Conservation (phyloP, 805 yeast species). For the Yamadazyma sp. region DNA sequence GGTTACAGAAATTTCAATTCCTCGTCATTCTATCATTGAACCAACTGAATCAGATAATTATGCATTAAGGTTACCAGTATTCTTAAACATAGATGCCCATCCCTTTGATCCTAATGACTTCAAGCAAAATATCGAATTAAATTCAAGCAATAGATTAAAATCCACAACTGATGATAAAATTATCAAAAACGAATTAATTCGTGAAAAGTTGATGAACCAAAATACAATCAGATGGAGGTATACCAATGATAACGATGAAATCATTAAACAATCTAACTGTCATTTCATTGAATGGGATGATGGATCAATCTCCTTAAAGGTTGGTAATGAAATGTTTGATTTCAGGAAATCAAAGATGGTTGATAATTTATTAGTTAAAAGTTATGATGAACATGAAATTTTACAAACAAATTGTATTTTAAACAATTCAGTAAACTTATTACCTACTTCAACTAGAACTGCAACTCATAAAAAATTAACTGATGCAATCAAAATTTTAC, state of each 20-base stretch:
- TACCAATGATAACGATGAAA: conserved; percentile 66
- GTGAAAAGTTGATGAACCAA: conserved; percentile 66
- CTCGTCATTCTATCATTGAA: conserved; percentile 46
- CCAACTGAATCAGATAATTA: conserved; percentile 35
- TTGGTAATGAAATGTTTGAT: conserved; percentile 88
- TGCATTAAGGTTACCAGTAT: conserved; percentile 74
- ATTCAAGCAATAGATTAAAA: conserved; percentile 22
- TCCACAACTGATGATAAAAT: conserved; percentile 33
- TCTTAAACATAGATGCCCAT: conserved; percentile 74
- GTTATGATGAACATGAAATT: conserved; percentile 69
- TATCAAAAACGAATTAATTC: conserved; percentile 45
- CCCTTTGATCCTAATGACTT: conserved; percentile 80
- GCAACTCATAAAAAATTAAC: conserved; percentile 79
- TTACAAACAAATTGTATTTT: conserved; percentile 68
- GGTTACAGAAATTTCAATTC: conserved; percentile 38
- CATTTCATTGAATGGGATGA: conserved; percentile 93
- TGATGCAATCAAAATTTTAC: conserved; percentile 55
- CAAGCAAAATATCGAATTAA: conserved; percentile 45
- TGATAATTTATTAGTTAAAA: conserved; percentile 69
- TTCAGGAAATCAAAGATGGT: conserved; percentile 59
- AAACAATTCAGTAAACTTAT: conserved; percentile 63
- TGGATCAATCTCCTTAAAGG: conserved; percentile 79
- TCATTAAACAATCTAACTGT: conserved; percentile 83
- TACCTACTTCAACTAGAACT: conserved; percentile 90
- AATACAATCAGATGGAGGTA: conserved; percentile 95